phyloP scores from a whole-genome alignment of 805 yeast species.

The Cyberlindnera mrakii region DNA sequence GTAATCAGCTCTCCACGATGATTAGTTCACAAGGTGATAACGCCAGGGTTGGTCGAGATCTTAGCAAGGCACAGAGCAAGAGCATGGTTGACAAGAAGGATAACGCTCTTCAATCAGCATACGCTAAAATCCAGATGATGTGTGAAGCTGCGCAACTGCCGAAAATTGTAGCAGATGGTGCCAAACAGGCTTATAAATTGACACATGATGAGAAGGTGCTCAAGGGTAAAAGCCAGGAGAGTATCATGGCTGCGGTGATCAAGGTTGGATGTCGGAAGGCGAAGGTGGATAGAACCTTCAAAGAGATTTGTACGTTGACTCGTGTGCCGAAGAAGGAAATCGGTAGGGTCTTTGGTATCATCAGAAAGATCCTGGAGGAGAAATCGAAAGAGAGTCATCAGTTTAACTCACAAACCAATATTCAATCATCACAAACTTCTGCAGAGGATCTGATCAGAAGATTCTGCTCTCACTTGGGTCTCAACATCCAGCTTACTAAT shows the following conservation, averaged over 20 bases:
- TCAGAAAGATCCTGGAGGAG: constrained; percentile 59
- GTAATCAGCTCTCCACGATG: constrained; percentile 87
- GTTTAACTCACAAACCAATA: constrained; percentile 31
- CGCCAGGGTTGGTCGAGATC: constrained; percentile 81
- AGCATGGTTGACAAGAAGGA: constrained; percentile 84
- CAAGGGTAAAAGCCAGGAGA: constrained; percentile 87
- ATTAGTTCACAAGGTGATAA: constrained; percentile 79
- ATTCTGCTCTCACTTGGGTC: constrained; percentile 91
- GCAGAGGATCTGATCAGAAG: constrained; percentile 95
- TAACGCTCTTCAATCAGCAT: constrained; percentile 82
- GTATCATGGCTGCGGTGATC: constrained; percentile 95
- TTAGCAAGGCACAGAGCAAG: constrained; percentile 83
- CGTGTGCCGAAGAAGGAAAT: constrained; percentile 92
- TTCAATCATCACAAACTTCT: constrained; percentile 73
- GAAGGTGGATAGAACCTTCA: constrained; percentile 87
- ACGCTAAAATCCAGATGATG: constrained; percentile 86
- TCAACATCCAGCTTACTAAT: constrained; percentile 75
- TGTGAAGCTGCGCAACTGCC: constrained; percentile 96
- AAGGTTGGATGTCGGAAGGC: constrained; percentile 93
- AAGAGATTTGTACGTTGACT: constrained; percentile 92
- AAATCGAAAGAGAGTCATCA: constrained; percentile 26
- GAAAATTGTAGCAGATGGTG: constrained; percentile 93
- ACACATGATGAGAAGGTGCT: constrained; percentile 82
- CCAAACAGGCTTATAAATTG: constrained; percentile 90
- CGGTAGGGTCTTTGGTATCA: constrained; percentile 82